These are phyloP conservation scores for Centella asiatica DNA, from an alignment of 129 eudicot genomes.

Conservation along the genomic window DNA sequence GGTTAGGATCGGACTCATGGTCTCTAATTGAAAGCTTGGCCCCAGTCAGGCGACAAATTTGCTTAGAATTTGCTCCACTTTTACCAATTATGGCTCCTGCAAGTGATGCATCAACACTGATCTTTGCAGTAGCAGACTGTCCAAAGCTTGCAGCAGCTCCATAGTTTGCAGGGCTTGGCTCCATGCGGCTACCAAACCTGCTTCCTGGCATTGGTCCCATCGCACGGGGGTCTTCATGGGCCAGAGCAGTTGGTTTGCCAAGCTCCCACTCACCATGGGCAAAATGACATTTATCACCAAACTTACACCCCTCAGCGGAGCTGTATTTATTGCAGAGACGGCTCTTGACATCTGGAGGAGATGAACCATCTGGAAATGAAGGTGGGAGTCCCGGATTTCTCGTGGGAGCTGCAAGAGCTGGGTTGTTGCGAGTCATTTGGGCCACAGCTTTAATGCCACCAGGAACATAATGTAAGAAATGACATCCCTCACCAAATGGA, in stretches of 20 bases:
- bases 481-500: conserved; percentile 86
- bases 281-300: conserved; percentile 74
- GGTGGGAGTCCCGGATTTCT: conserved; percentile 36
- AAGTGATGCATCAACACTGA: conserved; percentile 67
- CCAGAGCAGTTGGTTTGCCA: conserved; percentile 50
- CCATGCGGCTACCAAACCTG: conserved; percentile 45
- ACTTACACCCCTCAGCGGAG: conserved; percentile 84
- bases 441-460: conserved; percentile 73
- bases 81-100: conserved; percentile 87
- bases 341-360: conserved; percentile 59
- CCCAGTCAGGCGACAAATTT: conserved; percentile 70
- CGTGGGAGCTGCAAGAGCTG: conserved; percentile 44
- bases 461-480: conserved; percentile 71
- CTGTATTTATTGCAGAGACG: conserved; percentile 65
- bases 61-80: conserved; percentile 81
- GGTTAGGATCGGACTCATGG: conserved; percentile 64
- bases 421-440: conserved; percentile 50
- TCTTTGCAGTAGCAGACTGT: conserved; percentile 74
- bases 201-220: conserved; percentile 47
- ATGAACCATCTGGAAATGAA: conserved; percentile 58
- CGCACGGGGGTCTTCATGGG: conserved; percentile 51
- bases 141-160: conserved; percentile 61
- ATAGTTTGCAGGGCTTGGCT: conserved; percentile 27
- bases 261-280: conserved; percentile 98
- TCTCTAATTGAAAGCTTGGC: conserved; percentile 69